Percentiles rank a stretch among this genome's conserved stretches.
Conservation (phyloP, 2,329 filamentous ascomycete species). For the Leptodontidium sp. region DNA sequence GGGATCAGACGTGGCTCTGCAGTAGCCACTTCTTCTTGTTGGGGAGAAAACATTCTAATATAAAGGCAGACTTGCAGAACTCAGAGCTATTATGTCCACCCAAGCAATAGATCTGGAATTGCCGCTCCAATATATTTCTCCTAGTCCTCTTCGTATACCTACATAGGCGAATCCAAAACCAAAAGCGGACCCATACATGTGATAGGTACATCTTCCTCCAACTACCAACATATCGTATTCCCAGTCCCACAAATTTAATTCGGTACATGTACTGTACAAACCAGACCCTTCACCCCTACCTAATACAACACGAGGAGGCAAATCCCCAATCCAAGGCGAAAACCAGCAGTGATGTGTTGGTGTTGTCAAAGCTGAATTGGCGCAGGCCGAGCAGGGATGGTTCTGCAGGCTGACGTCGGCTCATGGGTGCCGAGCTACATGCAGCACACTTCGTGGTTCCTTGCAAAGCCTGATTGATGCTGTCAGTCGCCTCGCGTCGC, state of each 20-base stretch:
- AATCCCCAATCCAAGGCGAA: neutral
- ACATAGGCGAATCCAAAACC: too few species aligned
- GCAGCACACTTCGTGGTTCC: neutral
- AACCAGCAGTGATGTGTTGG: neutral
- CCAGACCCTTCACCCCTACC: neutral
- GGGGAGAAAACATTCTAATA: too few species aligned
- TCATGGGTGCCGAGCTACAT: slow-evolving; percentile 25
- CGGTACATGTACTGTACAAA: neutral
- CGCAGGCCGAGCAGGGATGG: slow-evolving; percentile 17
- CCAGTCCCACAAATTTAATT: neutral
- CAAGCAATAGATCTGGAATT: too few species aligned
- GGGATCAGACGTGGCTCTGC: too few species aligned
- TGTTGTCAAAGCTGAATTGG: slow-evolving; percentile 19
- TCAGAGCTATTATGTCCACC: too few species aligned
- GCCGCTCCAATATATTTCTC: too few species aligned
- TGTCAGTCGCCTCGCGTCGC: neutral
- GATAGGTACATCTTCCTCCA: neutral
- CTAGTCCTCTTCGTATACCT: too few species aligned
- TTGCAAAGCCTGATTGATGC: slow-evolving; percentile 15
- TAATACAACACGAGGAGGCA: neutral
- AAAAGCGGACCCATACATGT: too few species aligned
- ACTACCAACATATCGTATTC: neutral
- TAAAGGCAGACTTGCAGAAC: too few species aligned
- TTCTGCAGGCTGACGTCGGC: slow-evolving; percentile 30
- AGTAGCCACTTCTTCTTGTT: too few species aligned